Evolutionary conservation across 2,329 filamentous ascomycete genomes (phyloP).

Genomic region (Colletotrichum karsti): DNA sequence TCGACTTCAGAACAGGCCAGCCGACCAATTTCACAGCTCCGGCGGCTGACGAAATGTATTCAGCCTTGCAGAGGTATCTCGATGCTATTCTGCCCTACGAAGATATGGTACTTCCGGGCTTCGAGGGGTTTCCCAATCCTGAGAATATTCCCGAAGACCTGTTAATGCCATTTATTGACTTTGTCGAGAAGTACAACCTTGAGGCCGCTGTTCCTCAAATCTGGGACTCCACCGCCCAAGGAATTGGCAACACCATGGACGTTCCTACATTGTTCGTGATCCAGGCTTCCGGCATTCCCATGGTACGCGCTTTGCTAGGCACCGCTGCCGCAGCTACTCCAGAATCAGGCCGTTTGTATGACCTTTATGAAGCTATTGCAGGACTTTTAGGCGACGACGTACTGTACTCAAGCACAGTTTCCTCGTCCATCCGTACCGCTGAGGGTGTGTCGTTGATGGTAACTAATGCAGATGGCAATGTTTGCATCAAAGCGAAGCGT

Average conservation of each 20-base stretch:
- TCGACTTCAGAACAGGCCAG: constrained; percentile 47
- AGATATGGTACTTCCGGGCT: constrained; percentile 42
- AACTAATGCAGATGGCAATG: neutral
- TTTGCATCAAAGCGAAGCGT: constrained; percentile 32
- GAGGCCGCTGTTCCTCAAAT: constrained; percentile 44
- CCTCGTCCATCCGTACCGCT: constrained; percentile 13
- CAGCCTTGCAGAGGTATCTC: constrained; percentile 39
- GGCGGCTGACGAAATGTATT: constrained; percentile 29
- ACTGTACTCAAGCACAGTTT: constrained; percentile 33
- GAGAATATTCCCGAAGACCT: constrained; percentile 54
- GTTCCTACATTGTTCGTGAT: constrained; percentile 29
- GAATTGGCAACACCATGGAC: constrained; percentile 31
- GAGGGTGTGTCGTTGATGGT: constrained; percentile 30
- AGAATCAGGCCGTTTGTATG: constrained; percentile 30
- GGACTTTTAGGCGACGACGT: constrained; percentile 31
- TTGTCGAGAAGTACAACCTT: constrained; percentile 56
- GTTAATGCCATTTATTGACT: constrained; percentile 54
- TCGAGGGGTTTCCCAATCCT: constrained; percentile 49
- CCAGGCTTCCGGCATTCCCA: constrained; percentile 28
- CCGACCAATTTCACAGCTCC: constrained; percentile 37
- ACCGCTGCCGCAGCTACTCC: constrained; percentile 29
- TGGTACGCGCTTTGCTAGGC: constrained; percentile 33
- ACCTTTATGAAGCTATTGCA: constrained; percentile 31
- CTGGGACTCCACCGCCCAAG: constrained; percentile 30
- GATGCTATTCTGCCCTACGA: constrained; percentile 40